Evolutionary conservation across 75 land plant species (phyloP).

Genomic region (Ceratopteris richardii): DNA sequence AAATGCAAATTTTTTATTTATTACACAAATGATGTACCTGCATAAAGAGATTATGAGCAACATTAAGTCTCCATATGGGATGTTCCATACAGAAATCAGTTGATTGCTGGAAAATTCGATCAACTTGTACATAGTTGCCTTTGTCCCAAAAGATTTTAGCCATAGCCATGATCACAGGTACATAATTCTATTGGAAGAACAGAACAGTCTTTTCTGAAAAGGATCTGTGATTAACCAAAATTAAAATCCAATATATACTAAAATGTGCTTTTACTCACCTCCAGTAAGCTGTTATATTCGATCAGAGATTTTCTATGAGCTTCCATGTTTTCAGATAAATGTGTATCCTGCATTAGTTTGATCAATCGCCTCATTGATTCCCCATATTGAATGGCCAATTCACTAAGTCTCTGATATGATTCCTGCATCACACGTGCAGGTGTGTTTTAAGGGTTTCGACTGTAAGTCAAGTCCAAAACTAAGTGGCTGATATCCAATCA

Average conservation of each 20-base stretch:
- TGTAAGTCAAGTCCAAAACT: too few species aligned
- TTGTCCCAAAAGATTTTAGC: slow-evolving; percentile 41
- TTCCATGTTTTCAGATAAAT: slow-evolving; percentile 19
- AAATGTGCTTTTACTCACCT: too few species aligned
- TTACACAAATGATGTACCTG: slow-evolving; percentile 19
- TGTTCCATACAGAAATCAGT: slow-evolving; percentile 29
- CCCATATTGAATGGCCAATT: slow-evolving; percentile 24
- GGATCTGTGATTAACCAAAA: too few species aligned
- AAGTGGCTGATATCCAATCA: too few species aligned
- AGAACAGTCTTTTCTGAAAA: too few species aligned
- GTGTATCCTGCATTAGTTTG: slow-evolving; percentile 29
- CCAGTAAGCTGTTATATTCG: slow-evolving; percentile 24
- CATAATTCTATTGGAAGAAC: slow-evolving; percentile 14
- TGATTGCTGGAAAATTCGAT: slow-evolving; percentile 30
- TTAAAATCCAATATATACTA: too few species aligned
- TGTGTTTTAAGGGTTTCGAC: too few species aligned
- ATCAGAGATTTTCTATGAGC: slow-evolving; percentile 18
- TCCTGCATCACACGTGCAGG: slow-evolving; percentile 24
- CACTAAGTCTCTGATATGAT: slow-evolving; percentile 28
- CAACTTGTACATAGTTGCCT: slow-evolving; percentile 29
- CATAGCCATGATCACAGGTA: slow-evolving; percentile 35
- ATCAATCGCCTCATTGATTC: slow-evolving; percentile 20
- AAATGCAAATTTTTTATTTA: too few species aligned
- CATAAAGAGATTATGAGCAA: slow-evolving; percentile 36
- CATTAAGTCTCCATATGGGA: slow-evolving; percentile 31